These are phyloP conservation scores for Cladobotryum protrusum DNA, from an alignment of 2,329 filamentous ascomycete species.

Conservation along the genomic window DNA sequence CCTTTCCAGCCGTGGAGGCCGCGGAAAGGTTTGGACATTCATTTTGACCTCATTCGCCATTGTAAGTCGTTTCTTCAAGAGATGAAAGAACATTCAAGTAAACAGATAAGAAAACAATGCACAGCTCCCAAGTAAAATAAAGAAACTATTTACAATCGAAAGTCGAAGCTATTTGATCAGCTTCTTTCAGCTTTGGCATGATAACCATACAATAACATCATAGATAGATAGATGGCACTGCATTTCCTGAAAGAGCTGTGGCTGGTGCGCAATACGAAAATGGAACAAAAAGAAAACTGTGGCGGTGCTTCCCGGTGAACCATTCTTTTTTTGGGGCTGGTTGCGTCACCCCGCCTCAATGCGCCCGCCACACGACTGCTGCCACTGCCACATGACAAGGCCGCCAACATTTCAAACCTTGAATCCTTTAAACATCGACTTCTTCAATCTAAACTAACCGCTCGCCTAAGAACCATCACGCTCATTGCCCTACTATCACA, in stretches of 20 bases:
- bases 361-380: not conserved
- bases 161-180: no score
- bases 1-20: slow-evolving; percentile 51
- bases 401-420: not conserved
- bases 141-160: no score
- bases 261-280: not conserved
- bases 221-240: no score
- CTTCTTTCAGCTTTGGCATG: no score
- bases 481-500: not conserved
- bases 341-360: slow-evolving; percentile 13
- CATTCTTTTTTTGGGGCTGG: slow-evolving; percentile 1
- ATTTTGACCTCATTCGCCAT: slow-evolving; percentile 27
- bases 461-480: not conserved
- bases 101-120: no score
- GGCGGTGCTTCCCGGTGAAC: slow-evolving; percentile 5
- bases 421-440: not conserved
- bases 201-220: no score
- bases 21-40: slow-evolving; percentile 52
- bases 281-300: not conserved
- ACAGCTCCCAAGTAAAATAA: no score
- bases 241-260: slow-evolving; percentile 1
- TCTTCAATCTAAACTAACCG: not conserved
- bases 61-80: no score
- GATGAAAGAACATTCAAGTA: no score
- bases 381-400: not conserved